Evolutionary conservation across 768 basidiomycete genomes (phyloP).

Genomic region (Suillus subaureus): DNA sequence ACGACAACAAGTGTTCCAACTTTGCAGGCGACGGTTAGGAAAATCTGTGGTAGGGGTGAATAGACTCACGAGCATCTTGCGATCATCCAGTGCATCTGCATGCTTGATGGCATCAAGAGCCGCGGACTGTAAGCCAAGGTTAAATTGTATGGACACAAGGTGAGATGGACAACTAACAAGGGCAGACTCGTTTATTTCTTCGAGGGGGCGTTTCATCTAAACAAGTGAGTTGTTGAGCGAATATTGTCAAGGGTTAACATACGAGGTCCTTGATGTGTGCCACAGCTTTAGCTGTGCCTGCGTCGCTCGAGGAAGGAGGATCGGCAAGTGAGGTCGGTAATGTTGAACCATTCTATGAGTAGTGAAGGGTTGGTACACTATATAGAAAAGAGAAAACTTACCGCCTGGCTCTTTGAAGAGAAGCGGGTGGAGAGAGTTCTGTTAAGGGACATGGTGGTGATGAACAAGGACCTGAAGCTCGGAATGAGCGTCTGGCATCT

Average conservation of each 20-base stretch:
- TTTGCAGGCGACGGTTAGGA: constrained; percentile 25
- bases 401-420: constrained; percentile 28
- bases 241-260: neutral
- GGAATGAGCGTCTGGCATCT: constrained; percentile 2
- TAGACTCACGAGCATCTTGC: constrained; percentile 67
- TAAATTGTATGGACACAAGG: neutral
- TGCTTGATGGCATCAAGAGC: constrained; percentile 64
- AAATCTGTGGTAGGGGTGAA: neutral
- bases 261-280: constrained; percentile 33
- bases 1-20: constrained; percentile 72
- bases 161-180: constrained; percentile 19
- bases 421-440: constrained; percentile 34
- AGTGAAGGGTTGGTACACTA: neutral
- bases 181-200: constrained; percentile 32
- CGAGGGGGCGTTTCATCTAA: constrained; percentile 32
- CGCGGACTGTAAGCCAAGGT: constrained; percentile 44
- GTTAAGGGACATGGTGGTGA: constrained; percentile 30
- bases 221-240: neutral
- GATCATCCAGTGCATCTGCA: constrained; percentile 68
- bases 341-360: constrained; percentile 11
- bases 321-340: constrained; percentile 18
- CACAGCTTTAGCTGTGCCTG: constrained; percentile 26
- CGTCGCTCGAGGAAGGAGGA: constrained; percentile 16
- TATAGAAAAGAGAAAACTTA: constrained; percentile 13
- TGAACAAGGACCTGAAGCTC: neutral